A percentile compares a stretch with the other conserved stretches of the same genome.
phyloP scores from a whole-genome alignment of 257 asterid species.

The Plantago ovata region DNA sequence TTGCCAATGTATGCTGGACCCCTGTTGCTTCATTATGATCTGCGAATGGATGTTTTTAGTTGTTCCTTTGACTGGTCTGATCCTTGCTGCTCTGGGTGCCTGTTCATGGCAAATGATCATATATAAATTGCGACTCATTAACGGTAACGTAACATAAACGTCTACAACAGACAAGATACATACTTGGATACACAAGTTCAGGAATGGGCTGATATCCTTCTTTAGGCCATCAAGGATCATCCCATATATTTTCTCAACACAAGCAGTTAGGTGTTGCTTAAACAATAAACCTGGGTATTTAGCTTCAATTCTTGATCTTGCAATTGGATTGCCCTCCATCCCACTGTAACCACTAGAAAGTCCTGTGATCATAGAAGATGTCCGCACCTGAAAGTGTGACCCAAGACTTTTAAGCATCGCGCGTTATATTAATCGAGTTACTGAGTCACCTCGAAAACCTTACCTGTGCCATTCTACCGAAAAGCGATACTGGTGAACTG shows the following conservation, averaged over 20 bases:
- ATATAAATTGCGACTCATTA: conserved; percentile 14
- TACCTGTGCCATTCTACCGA: conserved; percentile 94
- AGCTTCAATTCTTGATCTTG: conserved; percentile 74
- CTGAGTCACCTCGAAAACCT: conserved; percentile 21
- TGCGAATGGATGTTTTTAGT: conserved; percentile 64
- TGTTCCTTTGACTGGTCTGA: conserved; percentile 67
- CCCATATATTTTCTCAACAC: conserved; percentile 89
- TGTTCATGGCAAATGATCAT: conserved; percentile 33
- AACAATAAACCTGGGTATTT: conserved; percentile 87
- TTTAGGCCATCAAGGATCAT: conserved; percentile 81
- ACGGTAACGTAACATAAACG: conserved; percentile 7
- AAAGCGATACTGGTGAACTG: conserved; percentile 68
- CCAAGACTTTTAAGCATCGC: conserved; percentile 25
- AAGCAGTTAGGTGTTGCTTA: conserved; percentile 90
- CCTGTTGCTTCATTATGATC: conserved; percentile 61
- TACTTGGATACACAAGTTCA: conserved; percentile 84
- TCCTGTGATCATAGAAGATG: conserved; percentile 62
- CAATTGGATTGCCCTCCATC: conserved; percentile 70
- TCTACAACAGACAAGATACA: conserved; percentile 17
- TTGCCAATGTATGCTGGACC: conserved; percentile 78
- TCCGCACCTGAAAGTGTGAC: conserved; percentile 51
- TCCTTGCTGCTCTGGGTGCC: conserved; percentile 89
- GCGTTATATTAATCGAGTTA: conserved; percentile 15
- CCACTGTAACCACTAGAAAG: conserved; percentile 89
- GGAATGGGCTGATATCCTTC: conserved; percentile 82